Base-by-base conservation (phyloP, 495 filamentous ascomycete species). In the Bacidia rubella region DNA sequence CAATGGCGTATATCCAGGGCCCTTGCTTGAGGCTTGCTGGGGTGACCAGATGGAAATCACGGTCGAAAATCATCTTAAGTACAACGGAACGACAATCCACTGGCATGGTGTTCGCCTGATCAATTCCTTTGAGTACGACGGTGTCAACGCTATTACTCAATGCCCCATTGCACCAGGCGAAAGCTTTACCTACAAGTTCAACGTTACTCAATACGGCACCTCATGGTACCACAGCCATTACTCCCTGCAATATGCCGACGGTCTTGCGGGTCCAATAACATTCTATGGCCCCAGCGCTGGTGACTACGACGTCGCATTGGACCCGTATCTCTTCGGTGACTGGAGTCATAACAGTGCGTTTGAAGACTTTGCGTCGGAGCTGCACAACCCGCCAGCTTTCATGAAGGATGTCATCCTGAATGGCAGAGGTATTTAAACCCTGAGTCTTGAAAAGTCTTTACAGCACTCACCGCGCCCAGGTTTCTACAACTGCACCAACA, bases 151-250 rank as follows among this genome's bases (percentile, higher is more conserved):
- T 5, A 49, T 55, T 21, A 51, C 49, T 10, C 39, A 46, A 32
- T 52, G 49, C 52, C 60, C 64, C 0, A 58, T 65, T 45, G 54
- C 64, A 1, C 64, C 65, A 3, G 63, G 61, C 0, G 47, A 59
- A 0, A 40, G 24, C 3, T 67, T 72, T 38, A 65, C 65, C 11
- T 75, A 76, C 65, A 64, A 60, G 10, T 79, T 78, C 68, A 64
- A 54, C 12, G 71, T 77, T 3, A 66, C 68, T 26, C 69, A 77
- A 47, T 81, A 80, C 57, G 78, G 79, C 43, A 70, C 71, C 7
- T 67, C 63, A 9, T 80, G 75, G 75, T 81, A 76, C 53, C 79
- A 81, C 58, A 71, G 66, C 25, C 81, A 84, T 58, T 79, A 74
- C 56, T 69, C 68, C 11, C 61, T 74, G 15, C 79, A 84, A 55